phyloP scores from a whole-genome alignment of 139 green algal species.

The Nannochloris sp. region DNA sequence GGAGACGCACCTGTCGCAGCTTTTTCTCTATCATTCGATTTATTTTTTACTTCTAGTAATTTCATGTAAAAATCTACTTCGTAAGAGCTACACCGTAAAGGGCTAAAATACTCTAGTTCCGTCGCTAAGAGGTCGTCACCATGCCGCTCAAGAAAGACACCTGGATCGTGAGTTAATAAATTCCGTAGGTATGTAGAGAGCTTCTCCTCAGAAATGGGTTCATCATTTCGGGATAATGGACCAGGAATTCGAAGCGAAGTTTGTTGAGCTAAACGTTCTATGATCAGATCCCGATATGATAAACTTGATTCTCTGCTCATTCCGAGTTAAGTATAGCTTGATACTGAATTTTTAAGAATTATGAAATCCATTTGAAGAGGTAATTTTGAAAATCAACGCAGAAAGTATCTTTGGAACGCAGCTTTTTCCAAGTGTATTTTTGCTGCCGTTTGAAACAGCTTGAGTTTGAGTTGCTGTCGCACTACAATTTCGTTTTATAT shows the following conservation, averaged over 20 bases:
- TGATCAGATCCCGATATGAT: background rate
- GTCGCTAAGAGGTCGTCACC: slow-evolving; percentile 7
- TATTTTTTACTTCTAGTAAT: too few relatives aligned
- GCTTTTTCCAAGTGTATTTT: too few relatives aligned
- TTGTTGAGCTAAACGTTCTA: background rate
- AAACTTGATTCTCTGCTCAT: background rate
- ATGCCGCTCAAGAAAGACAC: slow-evolving; percentile 46
- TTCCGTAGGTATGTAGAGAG: slow-evolving; percentile 30
- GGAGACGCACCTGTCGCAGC: background rate
- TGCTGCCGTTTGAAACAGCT: too few relatives aligned
- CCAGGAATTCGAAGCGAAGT: background rate
- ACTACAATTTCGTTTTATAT: background rate
- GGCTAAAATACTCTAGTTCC: slow-evolving; percentile 37
- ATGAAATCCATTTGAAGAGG: background rate
- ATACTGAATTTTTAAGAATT: background rate
- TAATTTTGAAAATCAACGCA: background rate
- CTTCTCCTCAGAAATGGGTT: background rate
- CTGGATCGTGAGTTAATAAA: slow-evolving; percentile 39
- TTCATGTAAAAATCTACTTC: slow-evolving; percentile 41
- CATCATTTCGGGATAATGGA: background rate
- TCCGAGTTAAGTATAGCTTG: background rate
- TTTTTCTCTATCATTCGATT: too few relatives aligned
- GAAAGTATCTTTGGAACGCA: too few relatives aligned
- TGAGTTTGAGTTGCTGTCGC: background rate
- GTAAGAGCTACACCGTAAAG: slow-evolving; percentile 1